Percentiles rank a stretch among this genome's conserved stretches.
Conservation (phyloP, 176 grass and related monocot species). For the Hordeum marinum region DNA sequence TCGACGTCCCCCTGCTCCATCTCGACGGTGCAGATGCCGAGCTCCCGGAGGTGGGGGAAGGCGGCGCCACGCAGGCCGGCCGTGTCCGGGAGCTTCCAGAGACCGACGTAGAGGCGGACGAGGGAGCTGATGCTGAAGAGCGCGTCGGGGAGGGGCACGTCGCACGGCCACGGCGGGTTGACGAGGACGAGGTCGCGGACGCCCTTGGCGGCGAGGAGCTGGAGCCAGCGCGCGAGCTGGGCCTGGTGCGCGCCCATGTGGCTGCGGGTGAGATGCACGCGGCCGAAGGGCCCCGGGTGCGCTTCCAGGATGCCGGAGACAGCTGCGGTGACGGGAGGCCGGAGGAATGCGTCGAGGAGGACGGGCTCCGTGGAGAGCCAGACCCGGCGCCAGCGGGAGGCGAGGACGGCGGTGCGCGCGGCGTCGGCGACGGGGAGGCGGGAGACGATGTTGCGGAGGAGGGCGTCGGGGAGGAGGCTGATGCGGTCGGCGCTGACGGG, state of each 20-base stretch:
- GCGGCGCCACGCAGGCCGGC: no score
- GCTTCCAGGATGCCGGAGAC: neutral
- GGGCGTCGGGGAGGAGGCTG: neutral
- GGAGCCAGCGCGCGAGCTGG: neutral
- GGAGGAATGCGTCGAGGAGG: neutral
- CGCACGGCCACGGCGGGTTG: no score
- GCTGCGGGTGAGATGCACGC: neutral
- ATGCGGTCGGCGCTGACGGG: neutral
- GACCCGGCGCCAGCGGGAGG: neutral
- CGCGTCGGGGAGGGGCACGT: no score
- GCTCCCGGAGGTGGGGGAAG: no score
- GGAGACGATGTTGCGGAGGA: constrained; percentile 5
- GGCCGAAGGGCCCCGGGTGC: neutral
- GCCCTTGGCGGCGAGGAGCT: neutral
- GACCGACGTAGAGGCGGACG: no score
- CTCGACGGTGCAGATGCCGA: no score
- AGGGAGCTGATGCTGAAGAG: no score
- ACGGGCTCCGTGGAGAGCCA: neutral
- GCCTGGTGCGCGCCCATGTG: neutral
- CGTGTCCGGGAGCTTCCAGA: no score
- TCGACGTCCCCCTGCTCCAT: no score
- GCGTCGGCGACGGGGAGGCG: constrained; percentile 2
- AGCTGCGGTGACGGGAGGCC: neutral
- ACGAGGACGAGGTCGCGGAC: no score
- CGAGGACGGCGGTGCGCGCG: neutral